Evolutionary conservation across 2,329 filamentous ascomycete genomes (phyloP).

Genomic region (Penicillium sp.): DNA sequence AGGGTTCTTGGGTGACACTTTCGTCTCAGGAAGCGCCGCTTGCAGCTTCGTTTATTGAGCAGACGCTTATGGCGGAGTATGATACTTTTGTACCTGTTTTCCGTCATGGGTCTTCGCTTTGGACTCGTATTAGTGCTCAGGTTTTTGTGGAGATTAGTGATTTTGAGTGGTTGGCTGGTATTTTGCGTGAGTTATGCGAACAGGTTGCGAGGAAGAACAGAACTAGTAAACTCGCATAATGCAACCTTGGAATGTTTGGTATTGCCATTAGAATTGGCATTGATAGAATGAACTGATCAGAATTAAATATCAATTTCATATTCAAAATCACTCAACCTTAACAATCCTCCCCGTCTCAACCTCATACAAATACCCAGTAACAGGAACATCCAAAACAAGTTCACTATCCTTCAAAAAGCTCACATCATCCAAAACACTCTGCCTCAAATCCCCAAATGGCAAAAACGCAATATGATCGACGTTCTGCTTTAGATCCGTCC

Average conservation of each 20-base stretch:
- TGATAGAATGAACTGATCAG: background rate
- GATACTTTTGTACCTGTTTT: slow-evolving; percentile 71
- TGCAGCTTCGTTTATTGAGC: slow-evolving; percentile 60
- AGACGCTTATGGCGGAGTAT: slow-evolving; percentile 58
- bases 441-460: slow-evolving; percentile 64
- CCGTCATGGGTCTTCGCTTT: slow-evolving; percentile 63
- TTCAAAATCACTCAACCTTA: slow-evolving; percentile 36
- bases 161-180: slow-evolving; percentile 68
- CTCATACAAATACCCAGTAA: slow-evolving; percentile 77
- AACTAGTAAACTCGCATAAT: background rate
- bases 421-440: slow-evolving; percentile 57
- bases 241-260: background rate
- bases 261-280: background rate
- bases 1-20: slow-evolving; percentile 24
- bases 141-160: slow-evolving; percentile 79
- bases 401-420: slow-evolving; percentile 54
- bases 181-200: slow-evolving; percentile 60
- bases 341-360: slow-evolving; percentile 69
- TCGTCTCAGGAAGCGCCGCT: slow-evolving; percentile 40
- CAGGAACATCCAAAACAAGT: slow-evolving; percentile 61
- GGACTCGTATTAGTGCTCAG: slow-evolving; percentile 75
- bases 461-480: slow-evolving; percentile 60
- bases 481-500: slow-evolving; percentile 51
- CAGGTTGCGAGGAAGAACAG: slow-evolving; percentile 50
- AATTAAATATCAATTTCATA: background rate